Evolutionary conservation across 1,139 yeast genomes (phyloP).

Genomic region (Geotrichum fermentans): DNA sequence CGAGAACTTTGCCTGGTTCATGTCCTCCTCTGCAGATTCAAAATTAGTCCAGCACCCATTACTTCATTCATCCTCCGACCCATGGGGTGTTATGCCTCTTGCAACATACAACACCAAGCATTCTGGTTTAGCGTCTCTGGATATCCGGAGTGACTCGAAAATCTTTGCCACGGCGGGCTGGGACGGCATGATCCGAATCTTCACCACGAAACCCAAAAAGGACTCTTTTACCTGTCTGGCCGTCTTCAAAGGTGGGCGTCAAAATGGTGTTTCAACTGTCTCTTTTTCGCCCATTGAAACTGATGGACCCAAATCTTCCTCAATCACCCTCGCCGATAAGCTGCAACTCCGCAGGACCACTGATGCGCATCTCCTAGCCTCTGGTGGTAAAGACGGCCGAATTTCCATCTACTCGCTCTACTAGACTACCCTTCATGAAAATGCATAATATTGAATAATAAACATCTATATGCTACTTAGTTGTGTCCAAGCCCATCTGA

Average conservation of each 20-base stretch:
- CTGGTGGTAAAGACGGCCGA: constrained; percentile 40
- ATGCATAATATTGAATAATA: constrained; percentile 2
- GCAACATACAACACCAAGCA: constrained; percentile 27
- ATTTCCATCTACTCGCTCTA: constrained; percentile 34
- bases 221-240: constrained; percentile 29
- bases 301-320: background rate
- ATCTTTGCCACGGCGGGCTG: constrained; percentile 39
- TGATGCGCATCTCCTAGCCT: constrained; percentile 35
- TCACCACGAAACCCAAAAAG: constrained; percentile 17
- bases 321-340: background rate
- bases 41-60: constrained; percentile 30
- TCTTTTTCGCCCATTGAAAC: constrained; percentile 26
- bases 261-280: constrained; percentile 30
- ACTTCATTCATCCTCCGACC: background rate
- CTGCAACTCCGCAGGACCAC: constrained; percentile 15
- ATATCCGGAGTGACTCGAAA: constrained; percentile 32
- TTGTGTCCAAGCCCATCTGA: background rate
- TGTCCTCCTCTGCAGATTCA: constrained; percentile 37
- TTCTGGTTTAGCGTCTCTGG: constrained; percentile 33
- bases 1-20: constrained; percentile 21
- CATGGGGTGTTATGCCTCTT: constrained; percentile 12
- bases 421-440: constrained; percentile 23
- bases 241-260: constrained; percentile 32
- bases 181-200: constrained; percentile 40
- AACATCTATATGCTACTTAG: background rate